phyloP scores from a whole-genome alignment of 352 stramenopile genomes.

The Pythium vanterpoolii region DNA sequence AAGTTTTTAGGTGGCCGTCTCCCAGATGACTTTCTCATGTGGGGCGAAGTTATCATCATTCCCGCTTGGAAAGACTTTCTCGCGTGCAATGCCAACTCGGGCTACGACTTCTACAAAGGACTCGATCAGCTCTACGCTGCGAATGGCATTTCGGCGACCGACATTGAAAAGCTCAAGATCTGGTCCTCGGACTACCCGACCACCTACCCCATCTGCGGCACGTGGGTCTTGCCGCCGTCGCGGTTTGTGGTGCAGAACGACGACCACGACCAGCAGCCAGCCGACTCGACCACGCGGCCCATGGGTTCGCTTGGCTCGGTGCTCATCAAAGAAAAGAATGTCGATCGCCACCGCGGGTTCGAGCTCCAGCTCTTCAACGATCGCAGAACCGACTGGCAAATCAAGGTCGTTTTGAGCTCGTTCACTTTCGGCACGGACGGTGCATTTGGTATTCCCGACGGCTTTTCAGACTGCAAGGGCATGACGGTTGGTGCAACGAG shows the following conservation, averaged over 20 bases:
- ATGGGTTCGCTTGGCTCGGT: slow-evolving; percentile 59
- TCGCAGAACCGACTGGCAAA: slow-evolving; percentile 53
- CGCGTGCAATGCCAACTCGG: slow-evolving; percentile 46
- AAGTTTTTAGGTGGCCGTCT: slow-evolving; percentile 61
- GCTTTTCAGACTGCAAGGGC: slow-evolving; percentile 17
- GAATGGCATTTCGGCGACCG: slow-evolving; percentile 40
- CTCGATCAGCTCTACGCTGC: slow-evolving; percentile 42
- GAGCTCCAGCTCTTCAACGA: slow-evolving; percentile 55
- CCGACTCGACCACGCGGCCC: slow-evolving; percentile 41
- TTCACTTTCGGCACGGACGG: slow-evolving; percentile 53
- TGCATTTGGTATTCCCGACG: slow-evolving; percentile 46
- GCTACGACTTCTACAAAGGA: slow-evolving; percentile 63
- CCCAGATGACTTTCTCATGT: slow-evolving; percentile 58
- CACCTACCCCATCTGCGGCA: slow-evolving; percentile 46
- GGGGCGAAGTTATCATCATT: slow-evolving; percentile 53
- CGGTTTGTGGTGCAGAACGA: slow-evolving; percentile 78
- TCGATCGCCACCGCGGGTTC: slow-evolving; percentile 48
- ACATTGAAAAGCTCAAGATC: slow-evolving; percentile 78
- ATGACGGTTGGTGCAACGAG: slow-evolving; percentile 28
- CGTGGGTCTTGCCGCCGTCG: slow-evolving; percentile 53
- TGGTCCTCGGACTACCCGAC: slow-evolving; percentile 74
- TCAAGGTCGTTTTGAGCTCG: slow-evolving; percentile 67
- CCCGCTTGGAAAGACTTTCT: slow-evolving; percentile 38
- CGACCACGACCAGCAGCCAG: slow-evolving; percentile 65
- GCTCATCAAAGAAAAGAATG: slow-evolving; percentile 48